Base-by-base conservation (phyloP, 2,329 filamentous ascomycete genomes). In the Microsporum canis region DNA sequence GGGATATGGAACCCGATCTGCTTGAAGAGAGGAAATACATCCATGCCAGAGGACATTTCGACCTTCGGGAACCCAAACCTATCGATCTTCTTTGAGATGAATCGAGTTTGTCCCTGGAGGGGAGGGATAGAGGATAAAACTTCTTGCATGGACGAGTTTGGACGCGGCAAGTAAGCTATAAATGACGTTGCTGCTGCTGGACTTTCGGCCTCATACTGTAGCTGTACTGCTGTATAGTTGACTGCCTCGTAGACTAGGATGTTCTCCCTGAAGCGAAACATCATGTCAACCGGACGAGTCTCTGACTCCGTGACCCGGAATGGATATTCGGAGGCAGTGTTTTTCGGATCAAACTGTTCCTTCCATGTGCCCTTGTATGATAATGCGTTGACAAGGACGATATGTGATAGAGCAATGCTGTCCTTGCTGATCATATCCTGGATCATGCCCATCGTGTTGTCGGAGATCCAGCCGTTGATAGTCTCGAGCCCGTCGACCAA, bases 341-440 rank as follows among this genome's bases (percentile, higher is more conserved):
- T 12, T 14, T 43, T n/a, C 23, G 12, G 38, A 34, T 47, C 12
- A 33, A 59, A 59, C 29, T 43, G 8, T n/a, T 59, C 41, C n/a
- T 45, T 47, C 57, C 57, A 59, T n/a, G 14, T 43, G 14, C 57
- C 57, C 27, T 59, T 59, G 57, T 14, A 59, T 29, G 57, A n/a
- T 36, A 59, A 36, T 6, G 38, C 41, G 14, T 45, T 59, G 27
- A 59, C 7, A 12, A 59, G 57, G 4, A 59, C 41, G 31, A 59
- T n/a, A 27, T 59, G 57, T 10, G 39, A 43, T 5, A 33, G n/a
- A 5, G 39, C 17, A 59, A 59, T 5, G 7, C n/a, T 43, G 8
- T 41, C 41, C 7, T n/a, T 23, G 17, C 7, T n/a, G 27, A 59
- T 34, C 38, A 59, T 47, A 23, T 59, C n/a, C 2, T n/a, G 12